Conservation (phyloP, 352 stramenopile species). For the Paralagenidium karlingii region DNA sequence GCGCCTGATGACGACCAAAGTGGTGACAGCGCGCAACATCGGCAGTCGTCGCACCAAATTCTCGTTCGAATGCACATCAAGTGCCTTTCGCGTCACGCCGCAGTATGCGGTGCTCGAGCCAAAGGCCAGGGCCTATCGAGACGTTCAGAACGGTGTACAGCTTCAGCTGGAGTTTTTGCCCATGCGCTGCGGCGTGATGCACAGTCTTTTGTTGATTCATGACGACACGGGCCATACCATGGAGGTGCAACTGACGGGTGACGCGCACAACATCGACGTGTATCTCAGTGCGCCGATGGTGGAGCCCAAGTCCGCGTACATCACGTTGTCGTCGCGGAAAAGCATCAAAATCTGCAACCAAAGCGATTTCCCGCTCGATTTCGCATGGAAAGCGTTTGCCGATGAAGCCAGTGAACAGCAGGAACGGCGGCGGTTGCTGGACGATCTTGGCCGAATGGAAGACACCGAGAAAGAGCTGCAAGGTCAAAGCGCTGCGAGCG, state of each 20-base stretch:
- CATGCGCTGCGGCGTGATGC: slow-evolving; percentile 15
- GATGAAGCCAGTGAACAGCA: slow-evolving; percentile 53
- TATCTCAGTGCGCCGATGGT: slow-evolving; percentile 80
- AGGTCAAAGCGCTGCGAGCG: slow-evolving; percentile 14
- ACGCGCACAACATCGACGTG: slow-evolving; percentile 83
- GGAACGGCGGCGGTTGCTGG: slow-evolving; percentile 71
- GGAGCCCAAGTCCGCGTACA: slow-evolving; percentile 82
- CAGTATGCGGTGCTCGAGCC: slow-evolving; percentile 46
- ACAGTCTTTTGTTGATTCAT: slow-evolving; percentile 70
- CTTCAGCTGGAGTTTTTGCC: slow-evolving; percentile 59
- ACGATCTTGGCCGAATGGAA: slow-evolving; percentile 79
- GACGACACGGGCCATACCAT: slow-evolving; percentile 69
- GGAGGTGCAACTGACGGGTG: slow-evolving; percentile 57
- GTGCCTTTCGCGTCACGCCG: slow-evolving; percentile 52
- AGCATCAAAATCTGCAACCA: slow-evolving; percentile 90
- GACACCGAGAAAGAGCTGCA: slow-evolving; percentile 47
- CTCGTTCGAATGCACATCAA: slow-evolving; percentile 29
- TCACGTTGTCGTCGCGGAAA: slow-evolving; percentile 83
- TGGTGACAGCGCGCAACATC: slow-evolving; percentile 84
- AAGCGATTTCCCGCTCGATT: slow-evolving; percentile 84
- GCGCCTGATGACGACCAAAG: slow-evolving; percentile 66
- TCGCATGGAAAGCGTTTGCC: slow-evolving; percentile 87
- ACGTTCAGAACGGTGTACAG: slow-evolving; percentile 50
- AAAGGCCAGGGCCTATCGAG: too few relatives aligned
- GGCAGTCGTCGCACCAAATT: slow-evolving; percentile 71